Percentiles rank a stretch among this genome's conserved stretches.
These are phyloP conservation scores for Malus orientalis DNA, from an alignment of 306 rosid genomes.

Conservation along the genomic window DNA sequence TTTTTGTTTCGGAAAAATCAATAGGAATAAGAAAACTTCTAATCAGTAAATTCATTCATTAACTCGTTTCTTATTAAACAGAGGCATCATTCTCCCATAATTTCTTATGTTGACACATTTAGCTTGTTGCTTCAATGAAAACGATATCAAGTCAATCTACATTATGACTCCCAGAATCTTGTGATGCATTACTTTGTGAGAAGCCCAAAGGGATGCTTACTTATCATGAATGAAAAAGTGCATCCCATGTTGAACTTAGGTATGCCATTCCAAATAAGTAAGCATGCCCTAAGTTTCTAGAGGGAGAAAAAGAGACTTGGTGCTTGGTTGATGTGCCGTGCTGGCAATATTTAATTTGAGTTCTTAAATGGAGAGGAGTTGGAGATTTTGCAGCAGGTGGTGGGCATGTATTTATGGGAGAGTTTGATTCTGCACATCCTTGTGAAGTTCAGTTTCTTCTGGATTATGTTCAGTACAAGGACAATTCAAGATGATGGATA, in stretches of 20 bases:
- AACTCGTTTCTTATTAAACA: background rate
- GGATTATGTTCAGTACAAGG: constrained; percentile 5
- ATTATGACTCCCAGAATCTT: no score
- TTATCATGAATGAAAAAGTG: no score
- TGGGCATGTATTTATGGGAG: background rate
- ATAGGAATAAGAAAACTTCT: background rate
- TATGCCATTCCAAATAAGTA: no score
- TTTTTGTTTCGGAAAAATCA: background rate
- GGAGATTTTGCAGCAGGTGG: no score
- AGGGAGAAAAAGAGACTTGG: no score
- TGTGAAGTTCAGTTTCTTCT: background rate
- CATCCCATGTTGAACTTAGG: no score
- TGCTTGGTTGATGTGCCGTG: no score
- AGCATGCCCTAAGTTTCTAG: no score
- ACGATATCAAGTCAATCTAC: background rate
- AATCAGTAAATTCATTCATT: background rate
- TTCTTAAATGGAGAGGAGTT: no score
- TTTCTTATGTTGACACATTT: background rate
- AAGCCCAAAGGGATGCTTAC: no score
- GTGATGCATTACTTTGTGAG: no score
- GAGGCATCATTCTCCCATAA: background rate
- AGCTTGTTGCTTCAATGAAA: background rate
- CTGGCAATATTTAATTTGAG: no score
- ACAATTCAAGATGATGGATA: background rate
- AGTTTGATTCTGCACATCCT: background rate